phyloP scores from a whole-genome alignment of 176 grass and related monocot genomes.

The Oryza rufipogon region DNA sequence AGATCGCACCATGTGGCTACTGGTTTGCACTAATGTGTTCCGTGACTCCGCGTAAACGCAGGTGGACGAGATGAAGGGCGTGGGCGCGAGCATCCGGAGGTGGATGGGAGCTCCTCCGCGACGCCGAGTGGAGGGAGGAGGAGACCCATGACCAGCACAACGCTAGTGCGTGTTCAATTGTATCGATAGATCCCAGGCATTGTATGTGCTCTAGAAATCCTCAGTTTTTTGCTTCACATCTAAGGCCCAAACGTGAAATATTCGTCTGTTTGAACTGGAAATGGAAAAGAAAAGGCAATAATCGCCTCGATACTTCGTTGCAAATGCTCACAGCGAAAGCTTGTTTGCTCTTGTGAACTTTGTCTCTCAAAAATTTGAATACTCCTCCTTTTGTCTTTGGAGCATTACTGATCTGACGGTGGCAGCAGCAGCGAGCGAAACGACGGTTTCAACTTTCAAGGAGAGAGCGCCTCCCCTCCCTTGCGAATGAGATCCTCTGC shows the following conservation, averaged over 20 bases:
- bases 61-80: slow-evolving; percentile 68
- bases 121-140: slow-evolving; percentile 35
- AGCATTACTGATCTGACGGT: no score
- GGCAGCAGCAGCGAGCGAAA: no score
- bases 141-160: slow-evolving; percentile 18
- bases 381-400: no score
- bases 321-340: no score
- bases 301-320: no score
- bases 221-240: background rate
- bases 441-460: no score
- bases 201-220: background rate
- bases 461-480: no score
- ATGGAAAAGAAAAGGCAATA: no score
- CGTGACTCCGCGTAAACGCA: slow-evolving; percentile 23
- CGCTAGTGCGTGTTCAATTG: background rate
- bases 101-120: slow-evolving; percentile 71
- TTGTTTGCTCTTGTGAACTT: no score
- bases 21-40: background rate
- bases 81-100: slow-evolving; percentile 60
- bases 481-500: no score
- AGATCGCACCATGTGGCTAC: background rate
- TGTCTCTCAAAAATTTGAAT: no score
- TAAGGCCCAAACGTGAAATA: background rate
- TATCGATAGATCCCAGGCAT: background rate
- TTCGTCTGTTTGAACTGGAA: background rate